phyloP scores from a whole-genome alignment of 106 monocot species.

The Allium fistulosum region DNA sequence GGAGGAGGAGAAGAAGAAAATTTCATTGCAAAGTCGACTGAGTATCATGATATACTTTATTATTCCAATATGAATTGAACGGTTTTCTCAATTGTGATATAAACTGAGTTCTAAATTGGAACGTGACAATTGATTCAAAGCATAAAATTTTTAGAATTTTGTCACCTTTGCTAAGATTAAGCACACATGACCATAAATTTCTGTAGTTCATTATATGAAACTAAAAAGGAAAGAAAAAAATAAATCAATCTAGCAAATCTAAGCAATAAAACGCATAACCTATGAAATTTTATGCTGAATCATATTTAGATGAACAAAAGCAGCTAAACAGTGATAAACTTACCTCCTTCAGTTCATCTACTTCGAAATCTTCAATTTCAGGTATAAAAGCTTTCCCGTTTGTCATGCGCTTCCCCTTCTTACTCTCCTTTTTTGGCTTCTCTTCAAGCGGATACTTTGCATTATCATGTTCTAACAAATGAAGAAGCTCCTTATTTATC shows the following conservation, averaged over 20 bases:
- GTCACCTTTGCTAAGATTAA: too few relatives aligned
- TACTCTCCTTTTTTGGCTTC: constrained; percentile 56
- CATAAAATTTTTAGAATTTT: too few relatives aligned
- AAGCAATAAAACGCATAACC: neutral
- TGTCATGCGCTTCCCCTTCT: constrained; percentile 54
- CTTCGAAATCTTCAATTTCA: constrained; percentile 87
- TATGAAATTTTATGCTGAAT: neutral
- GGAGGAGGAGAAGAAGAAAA: too few relatives aligned
- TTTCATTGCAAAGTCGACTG: too few relatives aligned
- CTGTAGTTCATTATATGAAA: neutral
- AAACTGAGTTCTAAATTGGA: too few relatives aligned
- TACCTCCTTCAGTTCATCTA: constrained; percentile 82
- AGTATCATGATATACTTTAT: too few relatives aligned
- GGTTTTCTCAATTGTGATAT: too few relatives aligned
- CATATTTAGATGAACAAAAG: too few relatives aligned
- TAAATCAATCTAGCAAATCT: neutral
- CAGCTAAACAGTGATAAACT: neutral
- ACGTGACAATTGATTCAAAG: too few relatives aligned
- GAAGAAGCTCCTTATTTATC: constrained; percentile 79
- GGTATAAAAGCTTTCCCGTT: constrained; percentile 49
- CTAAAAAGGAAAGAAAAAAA: neutral
- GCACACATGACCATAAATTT: too few relatives aligned
- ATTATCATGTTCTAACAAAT: constrained; percentile 82
- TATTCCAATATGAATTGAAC: too few relatives aligned
- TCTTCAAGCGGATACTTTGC: constrained; percentile 86